A percentile compares a stretch with the other conserved stretches of the same genome.
Conservation (phyloP, 2,329 filamentous ascomycete species). For the Sporothrix brasiliensis region DNA sequence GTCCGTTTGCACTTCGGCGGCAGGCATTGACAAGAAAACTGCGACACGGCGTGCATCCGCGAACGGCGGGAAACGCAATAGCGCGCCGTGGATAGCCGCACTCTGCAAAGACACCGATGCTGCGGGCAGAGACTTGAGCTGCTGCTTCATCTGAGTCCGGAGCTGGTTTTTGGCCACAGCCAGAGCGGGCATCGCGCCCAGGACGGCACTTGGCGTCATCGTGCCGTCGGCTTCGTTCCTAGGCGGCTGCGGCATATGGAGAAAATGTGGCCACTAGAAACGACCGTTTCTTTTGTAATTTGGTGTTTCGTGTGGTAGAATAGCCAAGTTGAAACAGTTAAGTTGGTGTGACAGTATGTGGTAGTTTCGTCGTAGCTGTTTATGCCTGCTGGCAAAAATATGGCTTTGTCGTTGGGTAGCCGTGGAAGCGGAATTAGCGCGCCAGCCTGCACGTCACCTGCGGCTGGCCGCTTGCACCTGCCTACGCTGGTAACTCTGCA, state of each 20-base stretch:
- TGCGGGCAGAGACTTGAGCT: conserved; percentile 62
- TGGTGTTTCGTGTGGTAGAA: neutral
- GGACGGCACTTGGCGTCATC: conserved; percentile 16
- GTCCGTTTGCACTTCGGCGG: conserved; percentile 81
- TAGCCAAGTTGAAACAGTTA: neutral
- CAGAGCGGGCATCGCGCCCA: conserved; percentile 56
- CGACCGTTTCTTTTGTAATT: no score
- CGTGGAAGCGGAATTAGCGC: neutral
- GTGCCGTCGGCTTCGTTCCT: neutral
- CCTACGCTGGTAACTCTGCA: neutral
- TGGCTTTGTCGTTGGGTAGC: neutral
- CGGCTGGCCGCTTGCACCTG: neutral
- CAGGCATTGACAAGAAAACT: conserved; percentile 91
- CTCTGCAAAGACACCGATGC: conserved; percentile 70
- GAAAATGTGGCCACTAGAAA: neutral
- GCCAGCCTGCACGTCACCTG: neutral
- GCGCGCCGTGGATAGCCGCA: conserved; percentile 61
- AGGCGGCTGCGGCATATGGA: neutral
- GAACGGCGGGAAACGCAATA: conserved; percentile 74
- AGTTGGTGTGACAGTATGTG: neutral
- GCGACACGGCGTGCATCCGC: conserved; percentile 73
- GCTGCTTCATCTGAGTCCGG: conserved; percentile 68
- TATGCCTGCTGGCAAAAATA: neutral
- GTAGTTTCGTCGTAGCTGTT: neutral
- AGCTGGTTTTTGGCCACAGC: conserved; percentile 75